phyloP scores from a whole-genome alignment of 495 filamentous ascomycete genomes.

The Xylaria bambusicola region DNA sequence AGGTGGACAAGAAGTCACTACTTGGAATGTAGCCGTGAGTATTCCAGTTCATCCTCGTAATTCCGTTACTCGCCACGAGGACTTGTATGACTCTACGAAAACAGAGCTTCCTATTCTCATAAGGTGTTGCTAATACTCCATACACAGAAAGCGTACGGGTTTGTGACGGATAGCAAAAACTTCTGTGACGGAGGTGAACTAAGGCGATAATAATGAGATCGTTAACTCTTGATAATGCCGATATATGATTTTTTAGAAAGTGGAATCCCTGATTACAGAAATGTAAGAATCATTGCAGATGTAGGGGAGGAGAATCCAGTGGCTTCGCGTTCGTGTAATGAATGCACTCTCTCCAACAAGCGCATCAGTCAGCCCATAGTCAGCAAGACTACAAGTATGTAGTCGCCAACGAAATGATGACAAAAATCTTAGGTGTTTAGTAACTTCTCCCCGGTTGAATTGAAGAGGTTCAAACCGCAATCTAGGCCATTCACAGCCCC shows the following conservation, averaged over 20 bases:
- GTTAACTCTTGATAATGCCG: too few species aligned
- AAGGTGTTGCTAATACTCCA: neutral
- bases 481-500: neutral
- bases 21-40: conserved; percentile 32
- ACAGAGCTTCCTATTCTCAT: neutral
- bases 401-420: neutral
- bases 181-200: neutral
- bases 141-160: neutral
- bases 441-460: neutral
- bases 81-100: neutral
- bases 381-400: neutral
- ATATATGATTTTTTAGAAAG: too few species aligned
- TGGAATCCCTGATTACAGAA: too few species aligned
- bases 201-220: too few species aligned
- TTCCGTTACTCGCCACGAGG: neutral
- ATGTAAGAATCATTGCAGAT: too few species aligned
- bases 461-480: neutral
- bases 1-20: conserved; percentile 24
- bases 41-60: neutral
- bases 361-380: neutral
- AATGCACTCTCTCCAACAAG: neutral
- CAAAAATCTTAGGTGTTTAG: neutral
- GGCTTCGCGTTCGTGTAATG: neutral
- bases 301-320: too few species aligned
- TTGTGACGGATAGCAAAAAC: neutral